Base-by-base conservation (phyloP, 257 asterid species). In the Penstemon newberryi region DNA sequence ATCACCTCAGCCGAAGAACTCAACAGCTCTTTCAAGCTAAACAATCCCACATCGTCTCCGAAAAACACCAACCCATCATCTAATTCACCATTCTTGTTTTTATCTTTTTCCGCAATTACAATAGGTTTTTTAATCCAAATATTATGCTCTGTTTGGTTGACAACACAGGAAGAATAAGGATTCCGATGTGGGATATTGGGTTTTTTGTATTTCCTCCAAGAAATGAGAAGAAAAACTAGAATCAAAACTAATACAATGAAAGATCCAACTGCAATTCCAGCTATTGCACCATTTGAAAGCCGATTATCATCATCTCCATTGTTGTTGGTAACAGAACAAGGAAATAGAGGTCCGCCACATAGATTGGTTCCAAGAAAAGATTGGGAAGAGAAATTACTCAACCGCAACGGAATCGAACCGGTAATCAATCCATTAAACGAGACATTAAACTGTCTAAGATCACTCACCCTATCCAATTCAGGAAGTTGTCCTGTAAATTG, bases 261-360 rank as follows among this genome's bases (percentile, higher is more conserved):
- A 38, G 90, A 82, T 54, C 87, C 91, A 2, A 79, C 52, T 7
- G 70, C 82, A 40, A 88, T 86, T 56, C 96, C 91, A 2, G 89
- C 96, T 41, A 86, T 79, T 58, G 85, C 86, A 50, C 87, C 87
- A 8, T 53, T 67, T 0, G 92, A 82, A 39, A 86, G 84, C 37
- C 56, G 2, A 1, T 25, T 2, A 25, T 25, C 33, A 25, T 25
- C 33, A 25, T 25, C 60, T 18, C 65, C 52, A 4, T 37, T 57
- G 6, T 13, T 43, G 49, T 70, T 58, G 55, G 33, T 25, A 25
- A 25, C 2, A 25, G 81, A 51, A 36, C 96, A 86, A 5, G 86
- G 54, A 64, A 3, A 15, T 25, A 81, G 82, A 62, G 86, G 80
- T 2, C 42, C 43, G 2, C 83, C 89, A 49, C 93, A 84, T 3